Conservation (phyloP, 2,329 filamentous ascomycete species). For the Verticillium longisporum region DNA sequence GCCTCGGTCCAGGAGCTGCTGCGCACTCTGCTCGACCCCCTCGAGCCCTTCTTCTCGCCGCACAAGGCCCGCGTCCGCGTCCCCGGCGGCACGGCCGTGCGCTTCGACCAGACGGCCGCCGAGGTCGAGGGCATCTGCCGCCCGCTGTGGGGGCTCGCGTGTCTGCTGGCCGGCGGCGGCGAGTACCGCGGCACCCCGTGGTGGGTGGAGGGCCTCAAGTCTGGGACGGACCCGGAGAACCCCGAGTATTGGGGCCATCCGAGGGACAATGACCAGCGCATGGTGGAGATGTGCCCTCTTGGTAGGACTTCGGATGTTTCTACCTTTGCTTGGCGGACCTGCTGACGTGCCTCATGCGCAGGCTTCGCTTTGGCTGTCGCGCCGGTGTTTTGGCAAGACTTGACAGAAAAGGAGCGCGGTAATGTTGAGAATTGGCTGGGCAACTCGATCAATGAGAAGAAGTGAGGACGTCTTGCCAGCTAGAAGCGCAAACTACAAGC, state of each 20-base stretch:
- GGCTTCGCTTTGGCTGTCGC: slow-evolving; percentile 67
- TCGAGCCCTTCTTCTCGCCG: slow-evolving; percentile 66
- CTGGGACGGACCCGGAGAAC: slow-evolving; percentile 62
- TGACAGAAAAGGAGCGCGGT: slow-evolving; percentile 53
- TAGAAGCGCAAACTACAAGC: neutral
- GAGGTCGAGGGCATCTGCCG: slow-evolving; percentile 72
- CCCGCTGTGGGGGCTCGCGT: slow-evolving; percentile 69
- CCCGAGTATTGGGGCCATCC: slow-evolving; percentile 74
- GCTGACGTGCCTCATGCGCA: slow-evolving; percentile 10
- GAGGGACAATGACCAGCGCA: slow-evolving; percentile 70
- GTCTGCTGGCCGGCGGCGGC: slow-evolving; percentile 61
- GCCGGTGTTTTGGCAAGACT: slow-evolving; percentile 56
- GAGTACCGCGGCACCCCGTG: slow-evolving; percentile 56
- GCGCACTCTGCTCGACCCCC: slow-evolving; percentile 59
- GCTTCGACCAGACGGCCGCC: slow-evolving; percentile 71
- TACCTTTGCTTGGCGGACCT: neutral
- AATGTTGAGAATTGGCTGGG: slow-evolving; percentile 69
- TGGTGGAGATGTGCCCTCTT: slow-evolving; percentile 80
- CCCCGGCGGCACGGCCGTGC: slow-evolving; percentile 63
- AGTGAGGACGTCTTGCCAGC: slow-evolving; percentile 29
- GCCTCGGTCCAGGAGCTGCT: slow-evolving; percentile 55
- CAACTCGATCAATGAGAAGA: slow-evolving; percentile 70
- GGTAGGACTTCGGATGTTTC: slow-evolving; percentile 22
- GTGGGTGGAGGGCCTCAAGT: slow-evolving; percentile 64
- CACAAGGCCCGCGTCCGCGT: slow-evolving; percentile 58